Base-by-base conservation (phyloP, 352 stramenopile species). In the Thraustochytrium striatum region DNA sequence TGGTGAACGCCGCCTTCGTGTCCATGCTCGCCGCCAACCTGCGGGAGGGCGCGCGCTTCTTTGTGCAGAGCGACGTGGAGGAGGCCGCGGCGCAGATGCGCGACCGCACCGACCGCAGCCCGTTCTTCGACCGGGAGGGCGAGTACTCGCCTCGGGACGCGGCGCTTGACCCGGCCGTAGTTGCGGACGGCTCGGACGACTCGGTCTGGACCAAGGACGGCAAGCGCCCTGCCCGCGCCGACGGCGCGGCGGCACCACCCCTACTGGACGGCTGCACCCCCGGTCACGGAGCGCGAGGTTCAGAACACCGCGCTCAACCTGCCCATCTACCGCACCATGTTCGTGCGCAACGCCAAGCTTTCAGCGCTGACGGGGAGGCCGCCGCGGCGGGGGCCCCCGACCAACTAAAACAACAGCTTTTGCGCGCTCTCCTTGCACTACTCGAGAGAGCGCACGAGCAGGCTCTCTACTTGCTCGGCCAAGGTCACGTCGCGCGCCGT, bases 11-110 rank as follows among this genome's bases (percentile, higher is more conserved):
- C 30, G 50, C 59, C 3, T 83, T 86, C 32, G 53, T 85, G 21
- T 36, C 69, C 25, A 61, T 30, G 9, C n/a, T 86, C 28, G 68
- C 55, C 7, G 25, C 30, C 13, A n/a, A 69, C 21, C 3, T 82
- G 38, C 21, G n/a, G 21, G 28, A 30, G 50, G 59, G 44, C 30
- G 47, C 33, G 25, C 35, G 41, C 30, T 16, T 85, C 2, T 83
- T 85, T 75, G 35, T 85, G 28, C 82, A 85, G 73, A 53, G 35
- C 25, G 81, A 85, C 47, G 69, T 85, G 2, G 68, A 86, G 61
- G 81, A 85, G 33, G 69, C 58, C 28, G 72, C 58, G 9, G 72
- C 72, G 3, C 59, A 79, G 44, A 81, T 81, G 72, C 41, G 72
- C 11, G 72, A 81, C 35, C 68, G 58, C 47, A 75, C 58, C 41